Percentiles rank a stretch among this genome's conserved stretches.
Conservation (phyloP, 176 grass and related monocot species). For the bread wheat (Triticum aestivum) region DNA sequence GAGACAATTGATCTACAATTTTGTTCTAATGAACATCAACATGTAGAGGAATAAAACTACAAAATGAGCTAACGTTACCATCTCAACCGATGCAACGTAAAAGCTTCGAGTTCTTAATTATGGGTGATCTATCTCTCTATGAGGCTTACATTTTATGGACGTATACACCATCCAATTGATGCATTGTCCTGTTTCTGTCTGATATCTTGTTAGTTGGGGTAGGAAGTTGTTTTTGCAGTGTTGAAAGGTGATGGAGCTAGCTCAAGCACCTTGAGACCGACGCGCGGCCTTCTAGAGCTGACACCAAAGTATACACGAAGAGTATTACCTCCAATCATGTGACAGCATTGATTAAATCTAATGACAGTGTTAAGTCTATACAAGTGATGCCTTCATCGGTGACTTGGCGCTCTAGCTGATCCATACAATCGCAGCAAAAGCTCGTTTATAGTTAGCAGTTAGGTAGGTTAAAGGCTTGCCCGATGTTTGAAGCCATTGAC, state of each 20-base stretch:
- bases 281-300: slow-evolving; percentile 15
- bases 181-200: neutral
- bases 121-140: neutral
- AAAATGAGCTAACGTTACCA: neutral
- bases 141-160: neutral
- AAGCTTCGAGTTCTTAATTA: neutral
- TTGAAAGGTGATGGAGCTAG: slow-evolving; percentile 8
- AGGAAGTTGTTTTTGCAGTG: slow-evolving; percentile 41
- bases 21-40: neutral
- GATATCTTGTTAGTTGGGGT: slow-evolving; percentile 31
- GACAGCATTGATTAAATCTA: slow-evolving; percentile 25
- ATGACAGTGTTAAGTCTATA: neutral
- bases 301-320: neutral
- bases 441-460: slow-evolving; percentile 24
- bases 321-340: neutral
- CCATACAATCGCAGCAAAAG: slow-evolving; percentile 13
- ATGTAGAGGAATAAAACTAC: neutral
- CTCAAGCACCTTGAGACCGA: slow-evolving; percentile 16
- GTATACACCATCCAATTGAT: neutral
- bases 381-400: neutral
- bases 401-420: slow-evolving; percentile 29
- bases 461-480: slow-evolving; percentile 42
- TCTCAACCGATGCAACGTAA: neutral
- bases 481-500: slow-evolving; percentile 48
- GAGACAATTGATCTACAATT: neutral